Percentiles rank a stretch among this genome's conserved stretches.
These are phyloP conservation scores for Ulmus americana DNA, from an alignment of 331 rosid genomes.

Conservation along the genomic window DNA sequence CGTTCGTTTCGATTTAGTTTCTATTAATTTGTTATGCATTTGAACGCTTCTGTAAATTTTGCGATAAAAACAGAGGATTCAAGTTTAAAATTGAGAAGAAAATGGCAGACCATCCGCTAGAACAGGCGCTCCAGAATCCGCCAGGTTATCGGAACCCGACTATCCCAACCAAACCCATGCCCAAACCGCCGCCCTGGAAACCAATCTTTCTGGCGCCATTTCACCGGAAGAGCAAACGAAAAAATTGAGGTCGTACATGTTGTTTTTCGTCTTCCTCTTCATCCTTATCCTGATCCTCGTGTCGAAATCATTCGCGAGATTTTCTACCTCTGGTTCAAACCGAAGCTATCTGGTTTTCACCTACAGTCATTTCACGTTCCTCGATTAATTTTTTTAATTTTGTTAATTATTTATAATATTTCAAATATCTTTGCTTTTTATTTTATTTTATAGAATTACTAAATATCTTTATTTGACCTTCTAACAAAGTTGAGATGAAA, in stretches of 20 bases:
- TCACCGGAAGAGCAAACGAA: slow-evolving; percentile 25
- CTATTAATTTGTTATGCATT: background rate
- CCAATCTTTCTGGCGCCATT: slow-evolving; percentile 37
- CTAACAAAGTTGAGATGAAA: too few relatives aligned
- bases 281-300: slow-evolving; percentile 31
- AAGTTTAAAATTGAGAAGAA: background rate
- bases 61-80: background rate
- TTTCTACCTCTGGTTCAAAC: slow-evolving; percentile 47
- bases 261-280: slow-evolving; percentile 38
- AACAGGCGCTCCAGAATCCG: slow-evolving; percentile 48
- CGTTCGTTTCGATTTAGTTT: background rate
- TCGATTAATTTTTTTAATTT: background rate
- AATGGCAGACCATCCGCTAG: slow-evolving; percentile 31
- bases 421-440: too few relatives aligned
- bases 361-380: slow-evolving; percentile 45
- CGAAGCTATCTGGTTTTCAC: slow-evolving; percentile 47
- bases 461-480: too few relatives aligned
- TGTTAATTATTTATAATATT: too few relatives aligned
- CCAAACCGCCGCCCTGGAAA: slow-evolving; percentile 28
- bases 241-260: slow-evolving; percentile 35
- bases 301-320: slow-evolving; percentile 32
- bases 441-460: too few relatives aligned
- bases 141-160: slow-evolving; percentile 51
- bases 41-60: background rate
- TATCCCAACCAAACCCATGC: slow-evolving; percentile 6